Base-by-base conservation (phyloP, 768 basidiomycete genomes). In the Galerina marginata region DNA sequence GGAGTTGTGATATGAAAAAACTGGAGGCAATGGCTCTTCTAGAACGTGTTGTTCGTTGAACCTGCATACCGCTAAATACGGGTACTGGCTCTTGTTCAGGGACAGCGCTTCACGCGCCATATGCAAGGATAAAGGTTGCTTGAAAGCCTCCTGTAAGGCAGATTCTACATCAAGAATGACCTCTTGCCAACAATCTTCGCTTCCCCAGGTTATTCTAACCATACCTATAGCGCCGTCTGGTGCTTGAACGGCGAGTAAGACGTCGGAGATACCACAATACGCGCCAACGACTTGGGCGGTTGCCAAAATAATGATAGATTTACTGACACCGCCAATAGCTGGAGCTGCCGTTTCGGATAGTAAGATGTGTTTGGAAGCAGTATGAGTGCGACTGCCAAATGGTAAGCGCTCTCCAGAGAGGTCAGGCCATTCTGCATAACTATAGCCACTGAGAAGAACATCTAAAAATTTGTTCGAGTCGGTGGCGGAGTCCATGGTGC, bases 381-480 rank as follows among this genome's bases (percentile, higher is more conserved):
- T 43, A 37, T 72, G 58, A 4, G 45, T 33, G 29, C 29, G 29
- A 44, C 42, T 14, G 42, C 65, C 44, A 4, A 33, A 26, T 6
- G 73, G 70, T 26, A 37, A 50, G 40, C 75, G 73, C 42, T 67
- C 56, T 26, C 67, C 67, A 39, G 75, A 69, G 10, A 76, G 70
- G 45, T 75, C 69, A 15, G 74, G 75, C 69, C 71, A 73, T 60
- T 75, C 68, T 43, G 71, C 54, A 47, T 66, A 66, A 29, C 66
- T 69, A 57, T 74, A 76, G 15, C 69, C 74, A 16, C 71, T 63
- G 10, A 76, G 66, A 39, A 68, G 38, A 4, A 36, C 40, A 33
- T 33, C 29, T 33, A 33, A 20, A 20, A 20, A 33, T 33, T 7
- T 33, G 7, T 33, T 33, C 29, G 29, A 33, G 5, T 33, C 29